Conservation (phyloP, 148 eudicot species). For the Dysphania ambrosioides region DNA sequence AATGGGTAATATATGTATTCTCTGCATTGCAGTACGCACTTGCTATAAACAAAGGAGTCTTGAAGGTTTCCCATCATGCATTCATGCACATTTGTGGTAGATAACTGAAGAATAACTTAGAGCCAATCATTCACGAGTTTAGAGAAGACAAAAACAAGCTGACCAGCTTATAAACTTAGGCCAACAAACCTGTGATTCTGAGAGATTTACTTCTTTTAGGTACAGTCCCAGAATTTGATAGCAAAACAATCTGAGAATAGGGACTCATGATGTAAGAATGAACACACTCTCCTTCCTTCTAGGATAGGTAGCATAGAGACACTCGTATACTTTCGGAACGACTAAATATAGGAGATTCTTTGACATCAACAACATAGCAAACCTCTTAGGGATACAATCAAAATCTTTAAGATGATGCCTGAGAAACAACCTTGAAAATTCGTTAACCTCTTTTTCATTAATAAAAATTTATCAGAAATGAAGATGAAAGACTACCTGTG, state of each 20-base stretch:
- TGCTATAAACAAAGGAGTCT: not conserved
- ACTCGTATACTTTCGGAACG: not conserved
- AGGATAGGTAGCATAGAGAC: not conserved
- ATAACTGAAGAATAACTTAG: no score
- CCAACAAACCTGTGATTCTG: no score
- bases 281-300: no score
- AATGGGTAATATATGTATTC: not conserved
- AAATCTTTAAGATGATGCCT: not conserved
- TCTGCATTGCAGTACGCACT: not conserved
- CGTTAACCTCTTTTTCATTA: not conserved
- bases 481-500: constrained; percentile 45
- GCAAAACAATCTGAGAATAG: not conserved
- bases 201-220: no score
- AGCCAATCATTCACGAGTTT: no score
- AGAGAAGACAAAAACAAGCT: no score
- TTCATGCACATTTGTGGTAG: no score
- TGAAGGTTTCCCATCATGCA: not conserved
- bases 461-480: not conserved
- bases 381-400: not conserved
- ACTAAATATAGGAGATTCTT: no score
- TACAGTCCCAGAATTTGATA: no score
- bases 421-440: not conserved
- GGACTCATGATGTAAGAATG: no score
- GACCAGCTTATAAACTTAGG: no score
- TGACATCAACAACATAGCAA: no score